Base-by-base conservation (phyloP, 352 stramenopile species). In the Phytophthora boehmeriae region DNA sequence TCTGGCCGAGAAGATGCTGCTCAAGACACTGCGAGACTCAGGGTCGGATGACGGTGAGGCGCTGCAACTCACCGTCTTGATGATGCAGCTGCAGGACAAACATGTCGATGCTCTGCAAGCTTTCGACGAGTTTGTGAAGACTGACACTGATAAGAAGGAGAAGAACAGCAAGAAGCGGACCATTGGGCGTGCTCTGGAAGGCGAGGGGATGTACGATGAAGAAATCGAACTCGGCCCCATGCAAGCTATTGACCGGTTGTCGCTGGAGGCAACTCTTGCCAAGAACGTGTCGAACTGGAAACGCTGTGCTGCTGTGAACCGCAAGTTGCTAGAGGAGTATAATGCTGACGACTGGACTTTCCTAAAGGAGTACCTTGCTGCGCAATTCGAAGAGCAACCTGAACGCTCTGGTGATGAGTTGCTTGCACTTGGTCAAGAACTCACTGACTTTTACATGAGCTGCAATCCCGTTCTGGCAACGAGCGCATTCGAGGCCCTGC, bases 331-430 rank as follows among this genome's bases (percentile, higher is more conserved):
- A 25, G 76, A 88, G 55, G 58, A 86, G 16, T 88, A 77, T 62
- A 92, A 92, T 57, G 81, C 78, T 0, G 87, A 95, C 56, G 87
- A 95, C 67, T 95, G 87, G 87, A 83, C 73, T 8, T 93, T 92
- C 70, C 68, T 93, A 20, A 81, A 75, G 14, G 75, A 84, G 19
- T 90, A 83, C 51, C 80, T 93, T 27, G 67, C 60, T 20, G 79
- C 78, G 22, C 66, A 66, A 36, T 82, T 92, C 19, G 35, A 83
- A 32, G 54, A 83, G 20, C 57, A 57, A n/a, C 14, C 38, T 17
- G 11, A 38, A 1, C 43, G 46, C 17, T 54, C 42, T 2, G 20
- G 38, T 4, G 49, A 57, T 17, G 63, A 76, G 34, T 10, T 76
- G 17, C 59, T 87, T 1, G 57, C 68, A 16, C 28, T 71, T 48